A percentile compares a stretch with the other conserved stretches of the same genome.
phyloP scores from a whole-genome alignment of 106 monocot genomes.

The Chionographis japonica region DNA sequence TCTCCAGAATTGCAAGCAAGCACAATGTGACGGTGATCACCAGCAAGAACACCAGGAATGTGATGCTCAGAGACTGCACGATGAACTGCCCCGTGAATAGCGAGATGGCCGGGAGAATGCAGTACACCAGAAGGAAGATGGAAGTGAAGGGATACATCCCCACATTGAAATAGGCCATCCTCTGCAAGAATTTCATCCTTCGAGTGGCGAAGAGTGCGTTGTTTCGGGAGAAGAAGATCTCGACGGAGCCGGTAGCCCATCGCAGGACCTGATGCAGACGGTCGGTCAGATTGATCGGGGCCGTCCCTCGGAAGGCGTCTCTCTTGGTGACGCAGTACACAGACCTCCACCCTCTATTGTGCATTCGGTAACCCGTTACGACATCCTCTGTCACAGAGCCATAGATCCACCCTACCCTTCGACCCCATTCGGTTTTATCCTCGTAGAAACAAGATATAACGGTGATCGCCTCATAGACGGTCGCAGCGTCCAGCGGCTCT shows the following conservation, averaged over 20 bases:
- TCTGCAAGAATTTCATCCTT: slow-evolving; percentile 89
- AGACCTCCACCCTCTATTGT: slow-evolving; percentile 93
- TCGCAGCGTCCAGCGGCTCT: slow-evolving; percentile 84
- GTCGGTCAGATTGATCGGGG: slow-evolving; percentile 95
- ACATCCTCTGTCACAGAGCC: slow-evolving; percentile 98
- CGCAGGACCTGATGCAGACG: slow-evolving; percentile 94
- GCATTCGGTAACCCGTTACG: slow-evolving; percentile 97
- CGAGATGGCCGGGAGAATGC: slow-evolving; percentile 78
- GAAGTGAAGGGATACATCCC: slow-evolving; percentile 97
- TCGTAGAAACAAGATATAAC: slow-evolving; percentile 96
- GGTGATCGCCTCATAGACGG: slow-evolving; percentile 82
- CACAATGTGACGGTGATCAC: slow-evolving; percentile 74
- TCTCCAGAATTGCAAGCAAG: slow-evolving; percentile 81
- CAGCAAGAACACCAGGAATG: slow-evolving; percentile 69
- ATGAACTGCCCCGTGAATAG: slow-evolving; percentile 94
- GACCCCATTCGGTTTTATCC: slow-evolving; percentile 90
- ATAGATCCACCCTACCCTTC: slow-evolving; percentile 89
- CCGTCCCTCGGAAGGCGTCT: slow-evolving; percentile 91
- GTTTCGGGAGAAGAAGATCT: slow-evolving; percentile 99
- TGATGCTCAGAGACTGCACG: slow-evolving; percentile 58
- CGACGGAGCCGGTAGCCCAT: slow-evolving; percentile 98
- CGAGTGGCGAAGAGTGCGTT: slow-evolving; percentile 76
- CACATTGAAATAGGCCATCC: slow-evolving; percentile 85
- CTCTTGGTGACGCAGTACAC: slow-evolving; percentile 86
- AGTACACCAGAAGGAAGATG: slow-evolving; percentile 78